Base-by-base conservation (phyloP, 2,329 filamentous ascomycete species). In the Plectosphaerella cucumerina region DNA sequence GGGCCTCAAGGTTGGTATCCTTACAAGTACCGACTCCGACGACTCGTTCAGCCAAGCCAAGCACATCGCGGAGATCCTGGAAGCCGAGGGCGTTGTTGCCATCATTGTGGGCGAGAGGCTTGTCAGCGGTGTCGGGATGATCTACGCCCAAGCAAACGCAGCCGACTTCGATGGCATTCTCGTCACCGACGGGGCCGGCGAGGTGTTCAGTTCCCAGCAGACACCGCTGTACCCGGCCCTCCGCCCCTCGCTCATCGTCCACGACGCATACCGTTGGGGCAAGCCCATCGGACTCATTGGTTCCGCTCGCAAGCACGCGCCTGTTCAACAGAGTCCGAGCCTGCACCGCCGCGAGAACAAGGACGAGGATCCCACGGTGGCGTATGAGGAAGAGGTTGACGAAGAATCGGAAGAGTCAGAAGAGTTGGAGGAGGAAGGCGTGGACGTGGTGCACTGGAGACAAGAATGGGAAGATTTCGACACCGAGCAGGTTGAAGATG, bases 241-340 rank as follows among this genome's bases (percentile, higher is more conserved):
- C 1, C 75, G 85, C 1, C 87, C 86, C 0, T 65, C 76, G 2
- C 77, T 87, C 69, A 85, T 90, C 47, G 64, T 89, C 17, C 62
- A 73, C 15, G 80, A 85, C 60, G 80, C 75, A 0, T 90, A 82
- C 68, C 71, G 80, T 21, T 90, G 83, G 72, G 86, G 85, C 4
- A 90, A 90, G 73, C 83, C 87, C 0, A 70, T 90, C 21, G 85
- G 73, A 14, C 80, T 78, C 23, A 56, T 88, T 1, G 85, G 83
- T 12, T 67, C 66, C 0, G 67, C 59, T 11, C 58, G 39, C 10
- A 31, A 31, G 12, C 26, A 56, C 6, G 56, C 55, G 4, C 70
- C 73, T 4, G 65, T 80, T 6, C 55, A 62, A 1, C 65, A 64
- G 12, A 72, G 73, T 11, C 26, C 26, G 26, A 31, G 26, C 26